phyloP scores from a whole-genome alignment of 768 basidiomycete genomes.

The Suillus discolor region DNA sequence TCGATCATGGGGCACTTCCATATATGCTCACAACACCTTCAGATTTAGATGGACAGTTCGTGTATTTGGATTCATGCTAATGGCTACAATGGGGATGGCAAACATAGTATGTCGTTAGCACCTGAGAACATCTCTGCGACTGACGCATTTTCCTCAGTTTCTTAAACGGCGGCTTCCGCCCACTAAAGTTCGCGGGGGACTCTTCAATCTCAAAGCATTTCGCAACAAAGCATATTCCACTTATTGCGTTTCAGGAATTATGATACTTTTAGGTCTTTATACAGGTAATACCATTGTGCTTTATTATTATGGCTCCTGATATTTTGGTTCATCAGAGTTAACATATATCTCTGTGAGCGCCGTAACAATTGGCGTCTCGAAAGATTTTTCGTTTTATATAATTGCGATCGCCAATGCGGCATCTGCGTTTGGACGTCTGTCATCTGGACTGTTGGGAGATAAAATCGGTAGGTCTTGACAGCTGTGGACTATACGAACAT shows the following conservation, averaged over 20 bases:
- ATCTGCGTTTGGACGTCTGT: conserved; percentile 54
- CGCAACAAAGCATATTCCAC: conserved; percentile 48
- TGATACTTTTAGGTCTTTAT: conserved; percentile 69
- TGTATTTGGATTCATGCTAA: conserved; percentile 63
- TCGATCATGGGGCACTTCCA: neutral
- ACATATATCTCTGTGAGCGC: conserved; percentile 70
- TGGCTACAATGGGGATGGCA: conserved; percentile 51
- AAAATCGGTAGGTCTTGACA: conserved; percentile 39
- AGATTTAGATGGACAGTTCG: conserved; percentile 82
- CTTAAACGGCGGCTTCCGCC: conserved; percentile 56
- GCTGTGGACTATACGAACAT: neutral
- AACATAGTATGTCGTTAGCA: conserved; percentile 49
- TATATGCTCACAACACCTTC: neutral
- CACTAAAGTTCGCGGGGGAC: conserved; percentile 51
- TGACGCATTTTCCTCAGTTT: conserved; percentile 10
- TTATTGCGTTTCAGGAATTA: conserved; percentile 59
- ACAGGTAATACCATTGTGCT: conserved; percentile 44
- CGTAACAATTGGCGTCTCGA: conserved; percentile 46
- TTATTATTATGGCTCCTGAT: conserved; percentile 13
- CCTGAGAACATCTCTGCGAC: neutral
- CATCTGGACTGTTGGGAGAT: conserved; percentile 57
- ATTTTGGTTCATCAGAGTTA: conserved; percentile 43
- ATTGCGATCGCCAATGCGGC: conserved; percentile 69
- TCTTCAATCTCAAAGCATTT: conserved; percentile 59
- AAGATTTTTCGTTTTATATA: conserved; percentile 62